Evolutionary conservation across 208 protist genomes (phyloP), one percentile per base, ranked within the genome.

Genomic region (Leishmania martiniquensis): DNA sequence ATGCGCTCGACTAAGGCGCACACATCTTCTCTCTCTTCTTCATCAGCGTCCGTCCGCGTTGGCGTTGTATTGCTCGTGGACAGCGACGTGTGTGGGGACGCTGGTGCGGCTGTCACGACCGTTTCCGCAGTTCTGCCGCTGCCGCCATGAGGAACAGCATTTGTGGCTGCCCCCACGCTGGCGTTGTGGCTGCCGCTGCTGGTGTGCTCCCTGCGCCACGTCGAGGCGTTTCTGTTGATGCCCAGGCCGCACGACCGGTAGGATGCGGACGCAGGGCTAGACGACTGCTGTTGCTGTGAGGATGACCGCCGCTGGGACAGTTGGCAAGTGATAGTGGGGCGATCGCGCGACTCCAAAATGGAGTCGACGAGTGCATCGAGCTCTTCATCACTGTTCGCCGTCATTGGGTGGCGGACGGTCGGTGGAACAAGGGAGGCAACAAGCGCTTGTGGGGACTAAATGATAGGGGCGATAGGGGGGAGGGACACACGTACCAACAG

Each of bases 331-430:
- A 47, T 39, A 22, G 52, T 25, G 32, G 54, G 44, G 70, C 10
- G 62, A 9, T 20, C 39, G 29, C 17, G 66, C 54, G 20, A 63
- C 49, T 74, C 60, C 39, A 86, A 78, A 45, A 86, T 86, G 75
- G 77, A 59, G 59, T 82, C 82, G 32, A 86, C 82, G 54, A 80
- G 52, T 1, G 76, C 82, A 45, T 86, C 78, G 0, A 86, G 62
- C 32, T 71, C 73, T 3, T 45, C 72, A 22, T 74, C 73, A 29
- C 52, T 22, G 34, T 10, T 60, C 32, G 29, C 45, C 22, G 32
- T 59, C 68, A 72, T 52, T n/a, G n/a, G 32, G 34, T 51, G 68
- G 44, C 29, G 17, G 68, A 15, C 15, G 32, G 29, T 17, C 62
- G 32, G 34, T 32, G 6, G 51, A 62, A 65, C 22, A 44, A 62